Evolutionary conservation across 2,329 filamentous ascomycete genomes (phyloP).

Genomic region (Ophiostoma novo-ulmi): DNA sequence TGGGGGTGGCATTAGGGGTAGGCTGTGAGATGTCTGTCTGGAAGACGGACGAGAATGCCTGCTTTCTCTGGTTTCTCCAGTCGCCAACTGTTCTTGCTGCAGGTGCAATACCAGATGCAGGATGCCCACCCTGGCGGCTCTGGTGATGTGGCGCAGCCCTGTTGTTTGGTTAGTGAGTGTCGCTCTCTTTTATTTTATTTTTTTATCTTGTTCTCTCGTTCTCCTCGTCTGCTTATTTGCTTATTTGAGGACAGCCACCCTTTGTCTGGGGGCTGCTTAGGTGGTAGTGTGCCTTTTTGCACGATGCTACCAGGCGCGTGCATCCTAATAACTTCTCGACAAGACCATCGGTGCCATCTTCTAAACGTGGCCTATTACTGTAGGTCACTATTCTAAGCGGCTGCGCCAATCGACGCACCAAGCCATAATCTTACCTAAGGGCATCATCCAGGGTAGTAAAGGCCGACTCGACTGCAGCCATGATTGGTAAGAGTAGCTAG

Average conservation of each 20-base stretch:
- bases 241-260: neutral
- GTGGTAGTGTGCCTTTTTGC: neutral
- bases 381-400: neutral
- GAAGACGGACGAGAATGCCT: slow-evolving; percentile 53
- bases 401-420: neutral
- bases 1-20: slow-evolving; percentile 41
- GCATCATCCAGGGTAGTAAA: slow-evolving; percentile 5
- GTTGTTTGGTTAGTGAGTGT: neutral
- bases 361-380: neutral
- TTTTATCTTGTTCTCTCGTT: neutral
- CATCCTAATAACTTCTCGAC: neutral
- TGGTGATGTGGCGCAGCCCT: neutral
- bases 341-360: neutral
- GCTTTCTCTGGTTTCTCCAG: slow-evolving; percentile 45
- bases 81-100: slow-evolving; percentile 27
- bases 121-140: neutral
- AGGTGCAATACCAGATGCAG: neutral
- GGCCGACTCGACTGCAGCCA: neutral
- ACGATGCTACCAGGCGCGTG: neutral
- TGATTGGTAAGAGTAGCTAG: neutral
- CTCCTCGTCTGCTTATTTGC: neutral
- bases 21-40: slow-evolving; percentile 47
- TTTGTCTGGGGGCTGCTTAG: neutral
- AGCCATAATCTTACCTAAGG: neutral
- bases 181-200: neutral